Evolutionary conservation across 352 stramenopile genomes (phyloP).

Genomic region (Phytophthora palmivora): DNA sequence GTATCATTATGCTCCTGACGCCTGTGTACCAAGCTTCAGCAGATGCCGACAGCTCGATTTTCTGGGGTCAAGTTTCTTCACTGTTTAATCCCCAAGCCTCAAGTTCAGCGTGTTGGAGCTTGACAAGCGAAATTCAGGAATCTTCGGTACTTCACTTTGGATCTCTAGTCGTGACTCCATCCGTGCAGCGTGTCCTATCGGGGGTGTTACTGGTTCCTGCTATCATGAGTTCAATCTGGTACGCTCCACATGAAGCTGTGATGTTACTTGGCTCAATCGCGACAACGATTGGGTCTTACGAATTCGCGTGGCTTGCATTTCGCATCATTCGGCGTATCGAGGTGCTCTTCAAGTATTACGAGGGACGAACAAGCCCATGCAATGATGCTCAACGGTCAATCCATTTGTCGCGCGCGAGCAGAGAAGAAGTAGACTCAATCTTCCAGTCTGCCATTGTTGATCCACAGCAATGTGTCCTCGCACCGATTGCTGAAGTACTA

Average conservation of each 20-base stretch:
- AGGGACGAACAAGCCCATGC: not conserved
- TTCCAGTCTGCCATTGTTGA: not conserved
- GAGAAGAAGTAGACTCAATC: not conserved
- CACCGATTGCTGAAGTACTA: conserved; percentile 1
- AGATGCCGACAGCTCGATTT: not conserved
- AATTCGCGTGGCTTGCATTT: conserved; percentile 11
- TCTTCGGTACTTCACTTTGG: conserved; percentile 2
- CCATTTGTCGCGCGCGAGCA: conserved; percentile 6
- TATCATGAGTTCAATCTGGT: conserved; percentile 13
- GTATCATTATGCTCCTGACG: conserved; percentile 6
- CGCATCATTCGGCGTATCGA: not conserved
- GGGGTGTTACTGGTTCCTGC: conserved; percentile 6
- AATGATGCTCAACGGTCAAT: conserved; percentile 1
- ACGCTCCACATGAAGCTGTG: conserved; percentile 4
- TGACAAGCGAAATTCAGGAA: not conserved
- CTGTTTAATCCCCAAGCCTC: not conserved
- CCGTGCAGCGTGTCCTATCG: conserved; percentile 5
- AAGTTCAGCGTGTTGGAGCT: not conserved
- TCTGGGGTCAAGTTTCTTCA: conserved; percentile 3
- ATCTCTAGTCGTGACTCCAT: conserved; percentile 1
- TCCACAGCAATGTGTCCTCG: conserved; percentile 3
- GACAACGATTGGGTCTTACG: conserved; percentile 7
- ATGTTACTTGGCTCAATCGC: conserved; percentile 1
- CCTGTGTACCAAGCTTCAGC: conserved; percentile 5
- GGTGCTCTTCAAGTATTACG: conserved; percentile 7